Percentiles rank a stretch among this genome's conserved stretches.
These are phyloP conservation scores for Metarhizium sp. DNA, from an alignment of 2,329 filamentous ascomycete species.

Conservation along the genomic window DNA sequence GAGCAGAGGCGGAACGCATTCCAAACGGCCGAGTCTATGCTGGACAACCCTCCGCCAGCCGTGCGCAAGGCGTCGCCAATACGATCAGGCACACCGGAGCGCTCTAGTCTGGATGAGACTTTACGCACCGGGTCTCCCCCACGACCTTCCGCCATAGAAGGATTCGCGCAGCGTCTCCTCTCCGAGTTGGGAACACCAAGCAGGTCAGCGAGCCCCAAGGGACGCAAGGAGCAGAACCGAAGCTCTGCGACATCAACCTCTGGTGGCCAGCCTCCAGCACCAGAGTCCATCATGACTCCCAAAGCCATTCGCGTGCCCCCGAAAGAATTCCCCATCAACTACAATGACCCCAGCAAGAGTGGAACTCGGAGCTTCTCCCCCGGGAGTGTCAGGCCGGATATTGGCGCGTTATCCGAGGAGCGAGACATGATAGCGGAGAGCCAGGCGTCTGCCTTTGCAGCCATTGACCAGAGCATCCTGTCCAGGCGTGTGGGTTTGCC, in stretches of 20 bases:
- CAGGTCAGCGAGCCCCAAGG: slow-evolving; percentile 39
- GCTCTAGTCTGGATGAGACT: slow-evolving; percentile 31
- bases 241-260: slow-evolving; percentile 23
- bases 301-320: slow-evolving; percentile 27
- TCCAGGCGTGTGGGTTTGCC: slow-evolving; percentile 44
- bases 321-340: slow-evolving; percentile 31
- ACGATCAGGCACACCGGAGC: slow-evolving; percentile 29
- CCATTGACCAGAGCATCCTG: slow-evolving; percentile 53
- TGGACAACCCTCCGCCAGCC: slow-evolving; percentile 22
- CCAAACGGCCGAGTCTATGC: slow-evolving; percentile 45
- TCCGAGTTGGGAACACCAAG: slow-evolving; percentile 48
- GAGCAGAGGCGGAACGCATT: slow-evolving; percentile 57
- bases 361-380: slow-evolving; percentile 33
- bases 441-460: slow-evolving; percentile 52
- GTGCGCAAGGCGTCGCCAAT: slow-evolving; percentile 19
- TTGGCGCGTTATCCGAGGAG: slow-evolving; percentile 18
- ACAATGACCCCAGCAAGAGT: slow-evolving; percentile 23
- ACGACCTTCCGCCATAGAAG: slow-evolving; percentile 46
- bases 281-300: slow-evolving; percentile 15
- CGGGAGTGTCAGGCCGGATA: slow-evolving; percentile 16
- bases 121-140: slow-evolving; percentile 41
- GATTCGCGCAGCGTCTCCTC: slow-evolving; percentile 53
- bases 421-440: slow-evolving; percentile 29
- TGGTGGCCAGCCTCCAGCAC: slow-evolving; percentile 6
- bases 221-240: slow-evolving; percentile 34